Evolutionary conservation across 306 rosid genomes (phyloP).

Genomic region (Phaseolus lunatus): DNA sequence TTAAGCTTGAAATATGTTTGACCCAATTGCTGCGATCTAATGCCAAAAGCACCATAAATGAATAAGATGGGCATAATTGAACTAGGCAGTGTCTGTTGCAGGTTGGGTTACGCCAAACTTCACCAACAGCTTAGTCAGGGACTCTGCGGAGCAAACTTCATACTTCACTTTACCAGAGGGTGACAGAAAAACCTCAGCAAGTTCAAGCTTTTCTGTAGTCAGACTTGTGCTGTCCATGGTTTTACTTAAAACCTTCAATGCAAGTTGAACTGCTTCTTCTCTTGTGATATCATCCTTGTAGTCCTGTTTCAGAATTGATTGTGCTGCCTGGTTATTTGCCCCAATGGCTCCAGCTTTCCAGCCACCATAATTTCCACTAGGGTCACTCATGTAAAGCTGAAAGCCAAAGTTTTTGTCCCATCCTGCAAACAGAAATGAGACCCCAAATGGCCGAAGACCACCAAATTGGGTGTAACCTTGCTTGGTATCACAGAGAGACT

Average conservation of each 20-base stretch:
- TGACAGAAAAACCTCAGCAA: conserved; percentile 58
- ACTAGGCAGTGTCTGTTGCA: conserved; percentile 56
- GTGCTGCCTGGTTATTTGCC: conserved; percentile 60
- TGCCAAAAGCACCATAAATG: conserved; percentile 10
- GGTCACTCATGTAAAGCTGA: conserved; percentile 65
- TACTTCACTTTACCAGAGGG: conserved; percentile 62
- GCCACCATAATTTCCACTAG: conserved; percentile 65
- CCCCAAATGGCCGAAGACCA: conserved; percentile 59
- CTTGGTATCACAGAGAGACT: conserved; percentile 62
- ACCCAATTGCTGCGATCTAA: conserved; percentile 7
- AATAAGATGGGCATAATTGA: conserved; percentile 23
- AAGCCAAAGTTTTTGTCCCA: conserved; percentile 64
- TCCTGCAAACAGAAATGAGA: conserved; percentile 60
- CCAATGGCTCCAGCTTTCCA: conserved; percentile 67
- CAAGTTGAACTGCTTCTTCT: conserved; percentile 63
- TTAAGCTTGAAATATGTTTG: neutral
- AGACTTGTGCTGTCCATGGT: conserved; percentile 64
- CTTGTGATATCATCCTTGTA: conserved; percentile 60
- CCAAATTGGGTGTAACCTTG: conserved; percentile 65
- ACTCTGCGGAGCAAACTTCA: conserved; percentile 59
- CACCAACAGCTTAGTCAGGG: conserved; percentile 54
- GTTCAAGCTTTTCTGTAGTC: conserved; percentile 58
- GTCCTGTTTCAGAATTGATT: conserved; percentile 62
- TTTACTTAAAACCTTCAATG: conserved; percentile 59
- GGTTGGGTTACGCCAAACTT: conserved; percentile 61